Evolutionary conservation across 345 rosid genomes (phyloP).

Genomic region (Noccaea bulbosa): DNA sequence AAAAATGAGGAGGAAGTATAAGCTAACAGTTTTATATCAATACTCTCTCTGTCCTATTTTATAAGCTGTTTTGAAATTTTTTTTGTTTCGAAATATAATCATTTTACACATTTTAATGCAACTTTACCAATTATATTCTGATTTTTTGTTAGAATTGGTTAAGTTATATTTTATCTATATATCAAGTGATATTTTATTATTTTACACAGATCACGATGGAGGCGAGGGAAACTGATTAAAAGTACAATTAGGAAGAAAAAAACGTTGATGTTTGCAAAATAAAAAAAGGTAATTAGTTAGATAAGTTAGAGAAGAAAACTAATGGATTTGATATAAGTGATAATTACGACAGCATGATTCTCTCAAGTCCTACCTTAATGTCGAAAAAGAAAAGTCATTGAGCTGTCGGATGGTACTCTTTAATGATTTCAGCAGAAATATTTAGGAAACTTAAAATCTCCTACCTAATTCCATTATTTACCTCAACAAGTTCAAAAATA

Average conservation of each 20-base stretch:
- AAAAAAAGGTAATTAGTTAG: neutral
- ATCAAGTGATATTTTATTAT: no score
- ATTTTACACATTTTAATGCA: no score
- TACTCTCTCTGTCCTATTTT: no score
- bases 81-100: no score
- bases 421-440: constrained; percentile 44
- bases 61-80: no score
- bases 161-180: no score
- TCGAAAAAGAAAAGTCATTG: constrained; percentile 44
- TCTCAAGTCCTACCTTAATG: constrained; percentile 40
- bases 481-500: constrained; percentile 24
- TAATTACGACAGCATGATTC: constrained; percentile 43
- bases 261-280: neutral
- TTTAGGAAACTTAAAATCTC: constrained; percentile 11
- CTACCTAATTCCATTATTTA: constrained; percentile 33
- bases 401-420: constrained; percentile 48
- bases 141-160: no score
- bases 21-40: neutral
- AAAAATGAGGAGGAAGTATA: neutral
- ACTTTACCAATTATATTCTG: no score
- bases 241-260: neutral
- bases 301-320: constrained; percentile 9
- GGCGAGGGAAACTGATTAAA: neutral
- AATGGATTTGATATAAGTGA: constrained; percentile 30
- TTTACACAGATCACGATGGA: neutral